Percentiles rank a stretch among this genome's conserved stretches.
phyloP scores from a whole-genome alignment of 148 eudicot species.

The Chenopodium album region DNA sequence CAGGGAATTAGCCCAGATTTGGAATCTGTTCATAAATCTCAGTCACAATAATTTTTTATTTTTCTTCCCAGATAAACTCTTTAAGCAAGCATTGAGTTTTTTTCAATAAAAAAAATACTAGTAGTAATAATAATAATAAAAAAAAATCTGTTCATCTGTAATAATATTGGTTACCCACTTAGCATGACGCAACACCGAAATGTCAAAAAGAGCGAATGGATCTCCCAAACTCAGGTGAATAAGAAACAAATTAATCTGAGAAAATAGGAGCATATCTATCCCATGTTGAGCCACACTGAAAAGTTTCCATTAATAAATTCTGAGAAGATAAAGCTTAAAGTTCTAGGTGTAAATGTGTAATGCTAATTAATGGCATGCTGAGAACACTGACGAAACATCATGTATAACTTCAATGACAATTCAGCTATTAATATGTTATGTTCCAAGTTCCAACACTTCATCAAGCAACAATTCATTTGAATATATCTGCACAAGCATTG shows the following conservation, averaged over 20 bases:
- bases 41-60: no score
- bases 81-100: no score
- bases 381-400: not conserved
- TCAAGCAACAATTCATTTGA: slow-evolving; percentile 1
- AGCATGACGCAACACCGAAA: not conserved
- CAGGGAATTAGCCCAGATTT: not conserved
- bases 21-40: not conserved
- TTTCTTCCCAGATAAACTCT: no score
- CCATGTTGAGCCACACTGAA: not conserved
- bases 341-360: slow-evolving; percentile 8
- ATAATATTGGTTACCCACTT: not conserved
- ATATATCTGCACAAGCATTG: not conserved
- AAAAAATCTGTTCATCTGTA: not conserved
- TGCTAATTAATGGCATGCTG: not conserved
- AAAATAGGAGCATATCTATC: not conserved
- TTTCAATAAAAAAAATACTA: no score
- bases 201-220: not conserved
- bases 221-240: not conserved
- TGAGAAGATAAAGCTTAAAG: not conserved
- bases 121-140: no score
- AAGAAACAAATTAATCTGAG: not conserved
- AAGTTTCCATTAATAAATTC: not conserved
- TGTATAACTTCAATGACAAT: not conserved
- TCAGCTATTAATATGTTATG: not conserved
- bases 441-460: slow-evolving; percentile 2